Conservation (phyloP, 441 rosid species). For the Populus hybrid region DNA sequence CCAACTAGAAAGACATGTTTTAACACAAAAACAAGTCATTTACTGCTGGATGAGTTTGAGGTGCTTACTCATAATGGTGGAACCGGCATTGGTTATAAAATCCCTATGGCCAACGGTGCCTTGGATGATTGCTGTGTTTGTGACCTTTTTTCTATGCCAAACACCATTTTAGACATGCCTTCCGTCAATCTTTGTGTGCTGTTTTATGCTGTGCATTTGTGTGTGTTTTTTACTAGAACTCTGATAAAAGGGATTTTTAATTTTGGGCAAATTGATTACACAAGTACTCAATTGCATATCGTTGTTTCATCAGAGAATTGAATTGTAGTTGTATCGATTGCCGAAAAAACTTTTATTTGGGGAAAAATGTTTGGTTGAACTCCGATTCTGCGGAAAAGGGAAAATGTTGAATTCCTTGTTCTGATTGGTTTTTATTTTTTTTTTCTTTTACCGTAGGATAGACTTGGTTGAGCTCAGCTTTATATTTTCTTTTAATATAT, state of each 20-base stretch:
- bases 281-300: not conserved
- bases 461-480: not conserved
- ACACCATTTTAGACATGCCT: not conserved
- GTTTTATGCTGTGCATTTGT: not conserved
- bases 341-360: not conserved
- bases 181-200: not conserved
- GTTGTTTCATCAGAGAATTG: not conserved
- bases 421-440: not conserved
- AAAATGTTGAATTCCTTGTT: not conserved
- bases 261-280: not conserved
- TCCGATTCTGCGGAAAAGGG: not conserved
- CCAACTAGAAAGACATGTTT: slow-evolving; percentile 43
- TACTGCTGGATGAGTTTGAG: slow-evolving; percentile 45
- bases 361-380: slow-evolving; percentile 7
- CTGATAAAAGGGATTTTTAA: not conserved
- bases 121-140: slow-evolving; percentile 2
- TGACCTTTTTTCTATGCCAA: not conserved
- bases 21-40: slow-evolving; percentile 23
- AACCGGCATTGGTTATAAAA: slow-evolving; percentile 34
- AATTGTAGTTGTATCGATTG: slow-evolving; percentile 6
- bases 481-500: not conserved
- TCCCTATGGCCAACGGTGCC: not conserved
- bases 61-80: slow-evolving; percentile 29
- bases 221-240: not conserved
- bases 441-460: not conserved